Base-by-base conservation (phyloP, 1,284 basidiomycete genomes). In the Tylopilus orsonianus region DNA sequence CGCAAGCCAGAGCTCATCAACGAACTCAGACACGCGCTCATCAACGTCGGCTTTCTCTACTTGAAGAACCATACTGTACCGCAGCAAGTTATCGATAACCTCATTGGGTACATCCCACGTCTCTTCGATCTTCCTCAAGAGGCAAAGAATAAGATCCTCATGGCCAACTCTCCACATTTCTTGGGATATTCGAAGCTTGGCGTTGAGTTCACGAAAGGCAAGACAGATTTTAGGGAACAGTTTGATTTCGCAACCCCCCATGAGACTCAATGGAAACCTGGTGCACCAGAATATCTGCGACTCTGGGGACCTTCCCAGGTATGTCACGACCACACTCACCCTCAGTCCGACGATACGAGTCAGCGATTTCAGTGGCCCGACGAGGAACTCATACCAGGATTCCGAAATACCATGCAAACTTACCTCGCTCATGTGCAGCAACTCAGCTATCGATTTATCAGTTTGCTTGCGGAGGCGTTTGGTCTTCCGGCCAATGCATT, bases 21-120 rank as follows among this genome's bases (percentile, higher is more conserved):
- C 1, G 72, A 78, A 41, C 74, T 82, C 4, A 72, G 70, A 16
- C 65, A 78, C 53, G 77, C 78, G 0, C 70, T 81, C 55, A 67
- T 79, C 57, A 71, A 77, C 42, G 75, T 80, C 55, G 79, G 78
- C 37, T 80, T 80, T 58, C 69, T 79, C 50, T 80, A 80, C 57
- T 65, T 80, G 36, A 60, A 70, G 32, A 72, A 79, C 52, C 67
- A 75, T 13, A 71, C 77, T 0, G 68, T 81, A 12, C 61, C 68
- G 3, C 49, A 50, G 24, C 40, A 55, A 3, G 53, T 66, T 41
- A 33, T 70, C 41, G 63, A 69, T 19, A 56, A 56, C 40, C 56
- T 68, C 26, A 51, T 67, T 24, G 58, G 40, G 14, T 65, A 67
- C 27, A 67, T 65, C 24, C 60, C 68, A 2, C 67, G 58, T 44